Conservation (phyloP, 2,329 filamentous ascomycete species). For the Epichloe hybrida region DNA sequence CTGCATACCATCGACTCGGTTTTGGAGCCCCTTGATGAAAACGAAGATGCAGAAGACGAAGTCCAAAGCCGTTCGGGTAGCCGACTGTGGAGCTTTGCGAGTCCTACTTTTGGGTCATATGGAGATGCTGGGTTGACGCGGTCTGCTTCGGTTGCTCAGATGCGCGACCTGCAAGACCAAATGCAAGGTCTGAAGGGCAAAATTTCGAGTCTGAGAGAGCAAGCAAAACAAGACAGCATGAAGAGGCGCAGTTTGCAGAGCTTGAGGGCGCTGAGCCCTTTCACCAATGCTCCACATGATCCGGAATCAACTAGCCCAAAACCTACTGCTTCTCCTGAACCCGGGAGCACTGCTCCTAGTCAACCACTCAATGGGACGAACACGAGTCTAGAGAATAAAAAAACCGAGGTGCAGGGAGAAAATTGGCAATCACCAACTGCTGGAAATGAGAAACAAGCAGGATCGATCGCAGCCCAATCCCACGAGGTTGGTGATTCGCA, state of each 20-base stretch:
- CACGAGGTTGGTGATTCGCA: constrained; percentile 1
- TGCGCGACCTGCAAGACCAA: constrained; percentile 65
- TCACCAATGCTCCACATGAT: constrained; percentile 49
- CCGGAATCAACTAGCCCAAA: constrained; percentile 9
- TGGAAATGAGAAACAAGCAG: constrained; percentile 3
- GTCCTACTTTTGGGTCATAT: constrained; percentile 29
- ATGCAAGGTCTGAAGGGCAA: constrained; percentile 77
- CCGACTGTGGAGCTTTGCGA: constrained; percentile 26
- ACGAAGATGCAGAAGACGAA: constrained; percentile 20
- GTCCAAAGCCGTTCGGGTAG: constrained; percentile 17
- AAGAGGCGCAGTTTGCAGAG: constrained; percentile 65
- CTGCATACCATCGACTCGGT: constrained; percentile 26
- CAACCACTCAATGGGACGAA: background rate
- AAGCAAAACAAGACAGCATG: constrained; percentile 65
- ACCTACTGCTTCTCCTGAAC: constrained; percentile 8
- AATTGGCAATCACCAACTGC: constrained; percentile 4
- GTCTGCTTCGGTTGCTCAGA: constrained; percentile 58
- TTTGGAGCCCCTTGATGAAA: constrained; percentile 42
- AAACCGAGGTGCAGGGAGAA: background rate
- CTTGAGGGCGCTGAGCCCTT: constrained; percentile 62
- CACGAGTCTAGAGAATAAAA: background rate
- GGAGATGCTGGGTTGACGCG: constrained; percentile 41
- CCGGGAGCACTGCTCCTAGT: constrained; percentile 3
- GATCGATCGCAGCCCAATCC: background rate
- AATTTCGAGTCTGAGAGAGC: constrained; percentile 66